Base-by-base conservation (phyloP, 768 basidiomycete species). In the Tulasnella sp. region DNA sequence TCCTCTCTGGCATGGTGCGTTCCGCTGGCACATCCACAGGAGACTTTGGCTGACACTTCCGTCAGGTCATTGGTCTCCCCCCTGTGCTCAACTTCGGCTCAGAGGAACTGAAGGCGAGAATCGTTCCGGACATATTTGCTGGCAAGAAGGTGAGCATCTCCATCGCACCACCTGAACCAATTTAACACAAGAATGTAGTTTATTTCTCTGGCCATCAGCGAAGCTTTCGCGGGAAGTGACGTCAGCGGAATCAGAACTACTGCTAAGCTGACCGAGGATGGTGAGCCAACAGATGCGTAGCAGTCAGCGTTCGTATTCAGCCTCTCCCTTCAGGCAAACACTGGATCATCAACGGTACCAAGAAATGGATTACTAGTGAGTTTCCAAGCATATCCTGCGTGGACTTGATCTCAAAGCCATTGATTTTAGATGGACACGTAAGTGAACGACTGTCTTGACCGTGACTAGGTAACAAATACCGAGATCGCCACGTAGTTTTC, bases 221-320 rank as follows among this genome's bases (percentile, higher is more conserved):
- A 94, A 69, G 88, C 90, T 2, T 85, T 85, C 57, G 89, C 88
- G 8, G 89, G 84, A 37, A 83, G 81, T 62, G 90, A 93, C 67
- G 89, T 96, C 7, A 63, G 67, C n/a, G 86, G 88, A 15, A 68
- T 93, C 57, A 62, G 62, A 58, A 89, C 88, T 3, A 80, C 78
- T 2, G 91, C 89, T 6, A 78, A 74, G 40, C 86, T 88, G 68
- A 83, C 77, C 12, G 80, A 81, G 53, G 88, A 92, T 65, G 89
- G 87, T 27, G 85, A 66, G 61, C 31, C 49, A 27, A 8, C 27
- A 15, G n/a, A 11, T n/a, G 11, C 5, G 6, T 27, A 21, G 17
- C 9, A 21, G n/a, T 12, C 8, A 39, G 3, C 14, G 17, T 40
- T 41, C 12, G 21, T 32, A 34, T n/a, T 23, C 23, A 21, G 25